Evolutionary conservation across 2,329 filamentous ascomycete species (phyloP).

Genomic region (Xylaria sp.): DNA sequence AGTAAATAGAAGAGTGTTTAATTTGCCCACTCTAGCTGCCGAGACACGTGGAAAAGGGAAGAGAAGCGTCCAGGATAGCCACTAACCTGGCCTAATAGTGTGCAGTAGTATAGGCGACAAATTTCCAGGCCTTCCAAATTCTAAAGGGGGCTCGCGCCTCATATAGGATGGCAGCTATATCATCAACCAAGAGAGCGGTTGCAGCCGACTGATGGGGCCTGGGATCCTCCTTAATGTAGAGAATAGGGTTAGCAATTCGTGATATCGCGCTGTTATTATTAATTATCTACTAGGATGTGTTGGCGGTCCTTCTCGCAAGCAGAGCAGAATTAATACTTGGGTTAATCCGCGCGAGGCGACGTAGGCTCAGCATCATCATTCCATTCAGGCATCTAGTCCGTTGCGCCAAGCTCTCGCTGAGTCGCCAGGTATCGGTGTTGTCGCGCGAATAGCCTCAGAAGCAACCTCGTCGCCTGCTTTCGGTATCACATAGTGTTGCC

Average conservation of each 20-base stretch:
- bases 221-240: not conserved
- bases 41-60: constrained; percentile 4
- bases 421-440: not conserved
- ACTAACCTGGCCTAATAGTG: constrained; percentile 1
- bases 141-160: not conserved
- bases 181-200: constrained; percentile 1
- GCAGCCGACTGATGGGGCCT: not conserved
- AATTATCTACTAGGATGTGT: not conserved
- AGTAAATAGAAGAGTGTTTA: not conserved
- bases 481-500: not conserved
- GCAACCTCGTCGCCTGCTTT: too few species aligned
- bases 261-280: not conserved
- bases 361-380: not conserved
- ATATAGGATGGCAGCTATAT: constrained; percentile 18
- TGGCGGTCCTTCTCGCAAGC: not conserved
- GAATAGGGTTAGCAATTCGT: not conserved
- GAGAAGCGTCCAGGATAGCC: not conserved
- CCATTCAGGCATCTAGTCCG: not conserved
- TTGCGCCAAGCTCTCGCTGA: not conserved
- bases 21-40: not conserved
- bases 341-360: not conserved
- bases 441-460: not conserved
- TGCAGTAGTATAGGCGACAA: constrained; percentile 9
- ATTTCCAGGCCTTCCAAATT: not conserved
- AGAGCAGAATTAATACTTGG: not conserved